phyloP scores from a whole-genome alignment of 768 basidiomycete species.

The Boletus sp. region DNA sequence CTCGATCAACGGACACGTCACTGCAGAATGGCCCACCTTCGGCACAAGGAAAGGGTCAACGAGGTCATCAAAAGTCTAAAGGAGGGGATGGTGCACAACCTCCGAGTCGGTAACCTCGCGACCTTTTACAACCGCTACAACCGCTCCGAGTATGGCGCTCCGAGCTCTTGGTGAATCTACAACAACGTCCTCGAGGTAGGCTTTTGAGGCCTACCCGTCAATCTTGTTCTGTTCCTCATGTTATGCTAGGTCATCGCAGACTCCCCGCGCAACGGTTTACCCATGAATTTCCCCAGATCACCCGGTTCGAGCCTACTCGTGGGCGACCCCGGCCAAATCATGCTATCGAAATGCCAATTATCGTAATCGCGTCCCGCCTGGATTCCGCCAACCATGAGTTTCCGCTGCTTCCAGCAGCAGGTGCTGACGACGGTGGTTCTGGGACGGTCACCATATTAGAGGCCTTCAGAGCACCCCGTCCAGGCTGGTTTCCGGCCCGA shows the following conservation, averaged over 20 bases:
- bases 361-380: constrained; percentile 44
- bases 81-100: constrained; percentile 36
- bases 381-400: constrained; percentile 43
- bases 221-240: not conserved
- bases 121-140: constrained; percentile 36
- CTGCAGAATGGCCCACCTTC: constrained; percentile 15
- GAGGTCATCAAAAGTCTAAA: not conserved
- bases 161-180: constrained; percentile 41
- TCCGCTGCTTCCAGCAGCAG: constrained; percentile 43
- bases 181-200: constrained; percentile 14
- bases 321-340: constrained; percentile 5
- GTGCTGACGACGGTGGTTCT: constrained; percentile 53
- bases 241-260: constrained; percentile 7
- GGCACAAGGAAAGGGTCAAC: constrained; percentile 13
- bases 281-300: constrained; percentile 21
- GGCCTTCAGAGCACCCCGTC: constrained; percentile 68
- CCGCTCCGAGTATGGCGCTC: constrained; percentile 35
- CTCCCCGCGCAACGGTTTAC: constrained; percentile 17
- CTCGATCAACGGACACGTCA: not conserved
- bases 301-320: constrained; percentile 21
- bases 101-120: constrained; percentile 36
- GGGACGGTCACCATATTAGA: constrained; percentile 79
- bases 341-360: constrained; percentile 23
- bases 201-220: not conserved
- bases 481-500: constrained; percentile 66